Percentiles rank a stretch among this genome's conserved stretches.
Conservation (phyloP, 768 basidiomycete genomes). For the Podaxis pistillaris region DNA sequence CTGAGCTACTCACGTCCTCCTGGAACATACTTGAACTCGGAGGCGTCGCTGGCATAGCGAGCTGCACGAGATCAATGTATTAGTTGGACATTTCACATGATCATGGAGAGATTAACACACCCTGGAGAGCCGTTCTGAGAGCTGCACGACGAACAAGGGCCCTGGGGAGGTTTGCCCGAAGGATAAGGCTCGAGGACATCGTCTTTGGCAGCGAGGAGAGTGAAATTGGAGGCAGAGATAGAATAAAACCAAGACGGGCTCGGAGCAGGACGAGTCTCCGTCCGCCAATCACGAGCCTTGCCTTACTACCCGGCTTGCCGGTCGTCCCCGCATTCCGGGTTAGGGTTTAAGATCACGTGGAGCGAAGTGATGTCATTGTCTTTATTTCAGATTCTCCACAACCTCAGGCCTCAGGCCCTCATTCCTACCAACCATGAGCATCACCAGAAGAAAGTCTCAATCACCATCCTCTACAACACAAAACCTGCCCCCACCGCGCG, state of each 20-base stretch:
- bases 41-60: conserved; percentile 36
- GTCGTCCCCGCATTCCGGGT: background rate
- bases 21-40: conserved; percentile 48
- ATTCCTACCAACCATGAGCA: background rate
- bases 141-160: conserved; percentile 42
- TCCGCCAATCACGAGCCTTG: conserved; percentile 1
- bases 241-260: background rate
- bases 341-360: no score
- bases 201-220: conserved; percentile 21
- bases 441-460: conserved; percentile 3
- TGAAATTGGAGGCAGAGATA: background rate
- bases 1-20: conserved; percentile 59
- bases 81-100: conserved; percentile 6
- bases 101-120: conserved; percentile 26
- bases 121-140: conserved; percentile 38
- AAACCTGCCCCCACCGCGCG: conserved; percentile 30
- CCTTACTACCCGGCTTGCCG: background rate
- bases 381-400: background rate
- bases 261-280: background rate
- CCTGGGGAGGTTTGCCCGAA: conserved; percentile 47
- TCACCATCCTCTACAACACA: conserved; percentile 9
- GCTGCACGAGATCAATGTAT: conserved; percentile 27
- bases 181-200: conserved; percentile 51
- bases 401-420: background rate
- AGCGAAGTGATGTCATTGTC: background rate